phyloP scores from a whole-genome alignment of 2,329 filamentous ascomycete species.

The Fusarium phyllophilum region DNA sequence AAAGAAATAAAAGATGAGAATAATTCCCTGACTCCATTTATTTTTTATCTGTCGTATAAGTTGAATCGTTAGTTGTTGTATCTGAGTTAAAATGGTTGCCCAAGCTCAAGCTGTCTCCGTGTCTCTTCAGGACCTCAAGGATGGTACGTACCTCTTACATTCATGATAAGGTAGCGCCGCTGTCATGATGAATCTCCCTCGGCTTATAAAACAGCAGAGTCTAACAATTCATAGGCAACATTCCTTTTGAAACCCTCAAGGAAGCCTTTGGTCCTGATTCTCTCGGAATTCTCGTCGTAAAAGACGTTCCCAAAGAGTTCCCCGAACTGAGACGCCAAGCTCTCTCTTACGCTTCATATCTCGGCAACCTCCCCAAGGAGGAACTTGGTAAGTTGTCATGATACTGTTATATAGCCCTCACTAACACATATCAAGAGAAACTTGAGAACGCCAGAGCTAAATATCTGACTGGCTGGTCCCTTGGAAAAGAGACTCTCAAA shows the following conservation, averaged over 20 bases:
- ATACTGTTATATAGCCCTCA: background rate
- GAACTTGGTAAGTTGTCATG: constrained; percentile 70
- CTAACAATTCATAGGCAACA: constrained; percentile 60
- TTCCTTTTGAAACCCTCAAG: constrained; percentile 75
- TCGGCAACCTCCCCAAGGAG: constrained; percentile 79
- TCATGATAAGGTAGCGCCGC: constrained; percentile 19
- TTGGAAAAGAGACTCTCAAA: constrained; percentile 83
- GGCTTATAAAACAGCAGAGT: background rate
- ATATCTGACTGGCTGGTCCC: constrained; percentile 80
- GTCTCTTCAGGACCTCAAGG: constrained; percentile 68
- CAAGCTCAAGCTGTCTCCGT: constrained; percentile 68
- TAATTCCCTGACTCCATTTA: background rate
- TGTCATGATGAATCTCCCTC: background rate
- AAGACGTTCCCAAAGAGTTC: constrained; percentile 81
- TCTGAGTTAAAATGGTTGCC: constrained; percentile 52
- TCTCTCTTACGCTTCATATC: constrained; percentile 87
- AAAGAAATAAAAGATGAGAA: constrained; percentile 3
- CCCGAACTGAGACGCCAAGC: constrained; percentile 75
- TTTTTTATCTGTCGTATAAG: background rate
- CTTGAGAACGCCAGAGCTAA: constrained; percentile 70
- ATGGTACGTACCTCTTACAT: constrained; percentile 56
- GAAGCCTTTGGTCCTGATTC: constrained; percentile 90
- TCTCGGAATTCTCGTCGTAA: constrained; percentile 92
- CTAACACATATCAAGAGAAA: constrained; percentile 53
- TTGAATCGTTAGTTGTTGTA: too few relatives aligned